Conservation (phyloP, 805 yeast species). For the Nakazawaea ambrosiae region DNA sequence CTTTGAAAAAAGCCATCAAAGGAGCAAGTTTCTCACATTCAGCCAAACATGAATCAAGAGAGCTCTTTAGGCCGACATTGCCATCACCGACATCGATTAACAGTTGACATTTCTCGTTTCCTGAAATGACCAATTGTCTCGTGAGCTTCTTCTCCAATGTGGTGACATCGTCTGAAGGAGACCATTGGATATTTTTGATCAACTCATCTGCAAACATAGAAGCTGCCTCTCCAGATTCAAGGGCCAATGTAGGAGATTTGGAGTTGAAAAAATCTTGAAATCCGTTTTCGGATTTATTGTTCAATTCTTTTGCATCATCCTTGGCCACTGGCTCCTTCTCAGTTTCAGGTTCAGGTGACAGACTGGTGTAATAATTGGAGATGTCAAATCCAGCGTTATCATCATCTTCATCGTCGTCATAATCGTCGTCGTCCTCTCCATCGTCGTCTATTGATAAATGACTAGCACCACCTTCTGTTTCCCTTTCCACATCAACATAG, state of each 20-base stretch:
- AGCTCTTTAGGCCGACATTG: conserved; percentile 33
- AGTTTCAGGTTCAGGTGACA: not conserved
- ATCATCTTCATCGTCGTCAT: conserved; percentile 13
- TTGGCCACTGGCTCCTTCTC: conserved; percentile 13
- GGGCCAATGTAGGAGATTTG: not conserved
- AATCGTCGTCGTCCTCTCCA: not conserved
- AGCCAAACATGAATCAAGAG: conserved; percentile 34
- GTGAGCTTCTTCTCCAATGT: conserved; percentile 50
- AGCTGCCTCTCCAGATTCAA: conserved; percentile 1
- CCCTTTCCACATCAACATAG: conserved; percentile 8
- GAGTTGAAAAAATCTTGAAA: not conserved
- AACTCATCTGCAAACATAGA: conserved; percentile 47
- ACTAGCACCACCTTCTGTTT: conserved; percentile 3
- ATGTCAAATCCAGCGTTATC: conserved; percentile 20
- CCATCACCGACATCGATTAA: conserved; percentile 41
- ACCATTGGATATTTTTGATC: conserved; percentile 76
- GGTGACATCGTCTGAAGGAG: conserved; percentile 55
- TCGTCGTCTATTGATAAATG: not conserved
- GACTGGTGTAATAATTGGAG: conserved; percentile 15
- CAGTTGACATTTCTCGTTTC: conserved; percentile 53
- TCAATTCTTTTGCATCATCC: not conserved
- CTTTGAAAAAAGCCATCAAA: conserved; percentile 46
- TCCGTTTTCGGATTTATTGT: not conserved
- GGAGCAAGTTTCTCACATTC: conserved; percentile 55
- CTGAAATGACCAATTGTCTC: conserved; percentile 53